Evolutionary conservation across 2,329 filamentous ascomycete species (phyloP).

Genomic region (Fusarium setosum): DNA sequence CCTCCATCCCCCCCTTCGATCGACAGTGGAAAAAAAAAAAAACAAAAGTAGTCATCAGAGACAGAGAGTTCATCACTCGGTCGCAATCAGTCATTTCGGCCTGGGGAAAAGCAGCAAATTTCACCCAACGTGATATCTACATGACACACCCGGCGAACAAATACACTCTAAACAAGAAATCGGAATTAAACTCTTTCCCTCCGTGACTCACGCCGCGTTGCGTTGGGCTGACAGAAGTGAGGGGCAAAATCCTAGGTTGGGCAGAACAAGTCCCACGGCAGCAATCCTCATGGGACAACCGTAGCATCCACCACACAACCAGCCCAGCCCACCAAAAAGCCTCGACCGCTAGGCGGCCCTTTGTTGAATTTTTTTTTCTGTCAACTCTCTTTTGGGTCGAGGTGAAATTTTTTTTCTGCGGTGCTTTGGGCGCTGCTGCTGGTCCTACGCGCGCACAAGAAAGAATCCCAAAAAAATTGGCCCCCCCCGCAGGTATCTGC

Average conservation of each 20-base stretch:
- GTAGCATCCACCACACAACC: slow-evolving; percentile 23
- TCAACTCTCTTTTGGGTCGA: slow-evolving; percentile 34
- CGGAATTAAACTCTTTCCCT: not conserved
- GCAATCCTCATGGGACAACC: no score
- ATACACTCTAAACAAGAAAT: slow-evolving; percentile 1
- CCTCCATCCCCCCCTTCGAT: slow-evolving; percentile 35
- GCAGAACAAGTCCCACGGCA: slow-evolving; percentile 41
- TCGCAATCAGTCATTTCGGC: slow-evolving; percentile 2
- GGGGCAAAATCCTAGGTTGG: slow-evolving; percentile 42
- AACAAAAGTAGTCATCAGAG: not conserved
- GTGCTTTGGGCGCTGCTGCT: slow-evolving; percentile 26
- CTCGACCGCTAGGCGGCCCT: slow-evolving; percentile 31
- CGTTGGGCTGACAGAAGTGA: slow-evolving; percentile 43
- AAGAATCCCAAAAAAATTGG: slow-evolving; percentile 21
- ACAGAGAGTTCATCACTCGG: not conserved
- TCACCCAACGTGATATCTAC: not conserved
- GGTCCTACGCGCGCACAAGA: slow-evolving; percentile 20
- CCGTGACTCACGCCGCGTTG: slow-evolving; percentile 44
- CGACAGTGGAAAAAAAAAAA: slow-evolving; percentile 6
- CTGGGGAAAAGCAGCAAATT: not conserved
- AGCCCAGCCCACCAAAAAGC: slow-evolving; percentile 32
- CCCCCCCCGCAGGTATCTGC: slow-evolving; percentile 43
- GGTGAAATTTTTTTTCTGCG: slow-evolving; percentile 41
- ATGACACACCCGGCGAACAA: slow-evolving; percentile 4
- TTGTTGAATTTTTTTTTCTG: slow-evolving; percentile 38